Percentiles rank a stretch among this genome's conserved stretches.
Conservation (phyloP, 257 asterid species). For the Rhazya stricta region DNA sequence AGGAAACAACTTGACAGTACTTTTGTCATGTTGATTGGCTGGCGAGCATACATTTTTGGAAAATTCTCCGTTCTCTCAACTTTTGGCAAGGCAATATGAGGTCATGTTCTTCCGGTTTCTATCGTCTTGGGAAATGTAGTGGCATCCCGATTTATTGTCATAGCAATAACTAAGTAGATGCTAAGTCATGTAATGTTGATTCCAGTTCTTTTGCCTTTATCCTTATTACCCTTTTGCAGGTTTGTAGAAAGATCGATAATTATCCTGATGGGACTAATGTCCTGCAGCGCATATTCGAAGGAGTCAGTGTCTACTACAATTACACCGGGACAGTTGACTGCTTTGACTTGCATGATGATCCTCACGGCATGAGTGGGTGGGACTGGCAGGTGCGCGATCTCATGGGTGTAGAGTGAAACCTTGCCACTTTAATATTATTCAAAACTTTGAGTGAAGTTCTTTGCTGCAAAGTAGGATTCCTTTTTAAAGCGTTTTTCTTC, state of each 20-base stretch:
- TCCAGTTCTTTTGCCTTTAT: not conserved
- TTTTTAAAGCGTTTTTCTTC: not conserved
- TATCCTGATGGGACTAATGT: slow-evolving; percentile 50
- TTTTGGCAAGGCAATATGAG: no score
- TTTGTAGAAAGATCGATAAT: slow-evolving; percentile 70
- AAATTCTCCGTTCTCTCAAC: no score
- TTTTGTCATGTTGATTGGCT: not conserved
- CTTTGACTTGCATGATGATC: slow-evolving; percentile 76
- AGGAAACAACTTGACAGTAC: no score
- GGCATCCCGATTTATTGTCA: not conserved
- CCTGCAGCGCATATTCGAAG: slow-evolving; percentile 65
- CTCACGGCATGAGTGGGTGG: slow-evolving; percentile 94
- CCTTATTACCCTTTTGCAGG: slow-evolving; percentile 34
- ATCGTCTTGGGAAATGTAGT: not conserved
- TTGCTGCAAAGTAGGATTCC: no score
- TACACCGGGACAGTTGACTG: slow-evolving; percentile 66
- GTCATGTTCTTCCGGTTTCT: slow-evolving; percentile 1
- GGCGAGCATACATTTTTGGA: no score
- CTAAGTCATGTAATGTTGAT: not conserved
- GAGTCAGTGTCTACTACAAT: slow-evolving; percentile 77
- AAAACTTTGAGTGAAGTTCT: not conserved
- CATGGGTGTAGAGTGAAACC: not conserved
- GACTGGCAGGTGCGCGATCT: slow-evolving; percentile 70
- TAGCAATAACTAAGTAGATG: not conserved
- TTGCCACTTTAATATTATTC: not conserved